Conservation (phyloP, 345 rosid species). For the Laguncularia racemosa region DNA sequence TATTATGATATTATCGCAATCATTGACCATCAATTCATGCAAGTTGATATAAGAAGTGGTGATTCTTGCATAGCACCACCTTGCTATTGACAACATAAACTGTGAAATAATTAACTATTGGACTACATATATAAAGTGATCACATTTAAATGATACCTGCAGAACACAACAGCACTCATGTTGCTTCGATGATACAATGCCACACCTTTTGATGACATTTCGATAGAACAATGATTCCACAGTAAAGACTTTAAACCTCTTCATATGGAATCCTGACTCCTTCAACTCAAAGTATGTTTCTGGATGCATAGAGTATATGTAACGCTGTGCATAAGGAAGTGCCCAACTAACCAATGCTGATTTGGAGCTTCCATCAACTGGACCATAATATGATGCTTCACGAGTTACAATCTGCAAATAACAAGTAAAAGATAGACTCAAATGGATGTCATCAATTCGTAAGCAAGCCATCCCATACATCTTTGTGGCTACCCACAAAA, state of each 20-base stretch:
- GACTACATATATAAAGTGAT: background rate
- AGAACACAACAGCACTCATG: conserved; percentile 60
- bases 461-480: too few species aligned
- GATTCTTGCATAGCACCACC: too few species aligned
- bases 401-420: conserved; percentile 66
- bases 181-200: conserved; percentile 42
- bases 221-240: conserved; percentile 64
- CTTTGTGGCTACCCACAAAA: background rate
- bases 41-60: too few species aligned
- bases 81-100: too few species aligned
- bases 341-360: conserved; percentile 73
- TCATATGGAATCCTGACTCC: conserved; percentile 43
- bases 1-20: too few species aligned
- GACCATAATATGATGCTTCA: conserved; percentile 62
- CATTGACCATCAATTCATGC: too few species aligned
- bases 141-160: conserved; percentile 37
- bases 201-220: conserved; percentile 47
- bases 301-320: conserved; percentile 47
- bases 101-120: too few species aligned
- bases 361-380: conserved; percentile 36
- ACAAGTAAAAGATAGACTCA: background rate
- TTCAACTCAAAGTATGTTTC: conserved; percentile 46
- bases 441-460: background rate
- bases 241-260: conserved; percentile 46
- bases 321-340: conserved; percentile 94